A percentile compares a stretch with the other conserved stretches of the same genome.
Evolutionary conservation across 257 asterid species (phyloP).

Genomic region (Solanum sejunctum): DNA sequence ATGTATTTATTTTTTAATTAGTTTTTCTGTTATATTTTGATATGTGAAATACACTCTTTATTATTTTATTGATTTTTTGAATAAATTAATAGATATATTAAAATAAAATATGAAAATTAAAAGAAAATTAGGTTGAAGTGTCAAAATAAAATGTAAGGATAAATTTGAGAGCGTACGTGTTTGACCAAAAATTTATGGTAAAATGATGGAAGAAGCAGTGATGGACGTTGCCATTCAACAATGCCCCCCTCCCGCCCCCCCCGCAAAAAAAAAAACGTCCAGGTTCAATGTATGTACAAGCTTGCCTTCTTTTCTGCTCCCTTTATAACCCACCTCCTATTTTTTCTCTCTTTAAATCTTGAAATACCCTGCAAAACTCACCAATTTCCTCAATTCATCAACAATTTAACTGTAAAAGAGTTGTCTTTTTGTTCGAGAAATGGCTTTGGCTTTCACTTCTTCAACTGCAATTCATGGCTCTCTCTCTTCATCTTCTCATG

Average conservation of each 20-base stretch:
- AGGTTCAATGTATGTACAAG: conserved; percentile 53
- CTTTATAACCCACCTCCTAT: neutral
- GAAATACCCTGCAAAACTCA: neutral
- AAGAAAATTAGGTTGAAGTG: too few relatives aligned
- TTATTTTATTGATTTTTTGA: too few relatives aligned
- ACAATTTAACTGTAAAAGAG: neutral
- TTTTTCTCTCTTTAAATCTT: neutral
- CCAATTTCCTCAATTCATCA: neutral
- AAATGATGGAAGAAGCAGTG: conserved; percentile 38
- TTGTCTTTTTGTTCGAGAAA: neutral
- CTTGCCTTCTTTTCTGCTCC: conserved; percentile 5
- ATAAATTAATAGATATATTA: too few relatives aligned
- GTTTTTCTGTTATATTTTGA: too few relatives aligned
- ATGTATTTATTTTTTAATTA: too few relatives aligned
- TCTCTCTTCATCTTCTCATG: conserved; percentile 19
- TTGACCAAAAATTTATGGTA: too few relatives aligned
- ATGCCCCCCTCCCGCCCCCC: too few relatives aligned
- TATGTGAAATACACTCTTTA: accelerated
- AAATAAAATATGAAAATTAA: too few relatives aligned
- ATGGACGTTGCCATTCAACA: neutral
- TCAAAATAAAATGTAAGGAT: accelerated
- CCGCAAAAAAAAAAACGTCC: conserved; percentile 43
- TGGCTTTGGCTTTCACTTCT: conserved; percentile 57
- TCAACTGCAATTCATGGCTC: conserved; percentile 39
- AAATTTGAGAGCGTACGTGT: too few relatives aligned